Evolutionary conservation across 805 yeast genomes (phyloP).

Genomic region (Yamadazyma philogaea): DNA sequence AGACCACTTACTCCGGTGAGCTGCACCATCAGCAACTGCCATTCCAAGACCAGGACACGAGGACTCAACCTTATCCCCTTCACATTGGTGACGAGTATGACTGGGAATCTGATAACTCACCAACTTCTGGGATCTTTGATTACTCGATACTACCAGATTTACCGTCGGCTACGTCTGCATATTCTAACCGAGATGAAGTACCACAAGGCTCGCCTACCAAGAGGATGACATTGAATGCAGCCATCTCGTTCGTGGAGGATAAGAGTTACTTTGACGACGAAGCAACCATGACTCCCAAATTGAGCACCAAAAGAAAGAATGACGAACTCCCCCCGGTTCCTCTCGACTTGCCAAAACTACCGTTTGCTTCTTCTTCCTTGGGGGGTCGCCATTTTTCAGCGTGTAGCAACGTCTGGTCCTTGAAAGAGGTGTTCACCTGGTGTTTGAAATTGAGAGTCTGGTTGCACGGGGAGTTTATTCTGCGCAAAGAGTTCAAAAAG

Average conservation of each 20-base stretch:
- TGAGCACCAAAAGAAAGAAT: slow-evolving; percentile 15
- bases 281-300: neutral
- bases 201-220: slow-evolving; percentile 17
- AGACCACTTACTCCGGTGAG: neutral
- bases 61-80: neutral
- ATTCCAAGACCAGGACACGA: neutral
- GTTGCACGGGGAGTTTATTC: slow-evolving; percentile 51
- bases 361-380: slow-evolving; percentile 51
- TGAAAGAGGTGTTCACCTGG: slow-evolving; percentile 54
- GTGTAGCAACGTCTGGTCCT: slow-evolving; percentile 45
- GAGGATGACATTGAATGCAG: slow-evolving; percentile 20
- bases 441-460: slow-evolving; percentile 49
- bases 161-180: slow-evolving; percentile 17
- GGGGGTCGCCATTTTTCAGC: slow-evolving; percentile 47
- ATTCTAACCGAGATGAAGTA: slow-evolving; percentile 1
- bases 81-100: slow-evolving; percentile 1
- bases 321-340: slow-evolving; percentile 44
- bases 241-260: slow-evolving; percentile 37
- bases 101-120: slow-evolving; percentile 6
- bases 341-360: slow-evolving; percentile 49
- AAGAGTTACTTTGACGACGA: slow-evolving; percentile 8
- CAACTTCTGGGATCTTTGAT: slow-evolving; percentile 15
- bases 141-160: slow-evolving; percentile 31
- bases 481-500: slow-evolving; percentile 50
- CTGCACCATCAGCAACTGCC: neutral